Evolutionary conservation across 2,329 filamentous ascomycete species (phyloP), one percentile per base, ranked within the genome.

Genomic region (Epichloe brachyelytri): DNA sequence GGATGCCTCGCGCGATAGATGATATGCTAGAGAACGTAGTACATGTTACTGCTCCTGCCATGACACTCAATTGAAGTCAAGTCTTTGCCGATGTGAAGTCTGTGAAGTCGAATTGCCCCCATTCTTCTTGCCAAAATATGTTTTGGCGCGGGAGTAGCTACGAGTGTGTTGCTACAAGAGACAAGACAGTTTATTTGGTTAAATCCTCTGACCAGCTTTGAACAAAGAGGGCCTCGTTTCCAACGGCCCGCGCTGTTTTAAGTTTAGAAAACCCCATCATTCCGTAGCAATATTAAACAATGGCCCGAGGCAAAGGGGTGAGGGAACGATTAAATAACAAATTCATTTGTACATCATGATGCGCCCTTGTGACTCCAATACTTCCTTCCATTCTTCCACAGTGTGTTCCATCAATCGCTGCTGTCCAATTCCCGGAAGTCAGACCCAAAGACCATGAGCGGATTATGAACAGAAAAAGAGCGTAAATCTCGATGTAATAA

Each of bases 151-250:
- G 8, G 3, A 30, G 26, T 11, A 30, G 26, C 26, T 30, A 0
- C 26, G 26, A 30, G 8, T 30, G 26, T 30, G 26, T 11, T 30
- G 8, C 26, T 22, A 54, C 57, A 33, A 47, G 26, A 45, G 1
- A 41, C 15, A 36, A 34, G 12, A 26, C 22, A 5, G 5, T 44
- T 36, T 20, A 37, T 37, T 46, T 46, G 15, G 59, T 56, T 54
- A 58, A 58, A 59, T 62, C 48, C 43, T 39, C 62, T 59, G 63
- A 56, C 48, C 54, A 51, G 55, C 46, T 53, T 56, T 58, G 57
- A 52, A 59, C 52, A 45, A 49, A 15, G 38, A 11, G 43, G 43
- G 34, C 41, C 46, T 22, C 7, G 3, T 49, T 36, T 51, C 46
- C 46, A 52, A 52, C 3, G 36, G 38, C 46, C 46, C 6, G 19